Evolutionary conservation across 495 filamentous ascomycete species (phyloP), one percentile per base, ranked within the genome.

Genomic region (Collariella sp.): DNA sequence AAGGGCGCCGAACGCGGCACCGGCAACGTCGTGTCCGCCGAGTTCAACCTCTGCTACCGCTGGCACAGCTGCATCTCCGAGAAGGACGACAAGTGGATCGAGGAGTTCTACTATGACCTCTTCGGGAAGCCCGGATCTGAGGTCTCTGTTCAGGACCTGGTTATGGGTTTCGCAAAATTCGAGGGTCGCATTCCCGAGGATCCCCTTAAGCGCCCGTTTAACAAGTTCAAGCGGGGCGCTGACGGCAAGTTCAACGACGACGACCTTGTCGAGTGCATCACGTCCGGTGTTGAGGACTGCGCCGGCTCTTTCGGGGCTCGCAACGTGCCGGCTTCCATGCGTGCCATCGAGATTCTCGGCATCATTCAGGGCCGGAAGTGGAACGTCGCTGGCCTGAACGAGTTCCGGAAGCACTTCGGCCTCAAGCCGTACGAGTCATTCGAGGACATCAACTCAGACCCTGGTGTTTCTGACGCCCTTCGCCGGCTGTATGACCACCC

Each of bases 301-400:
- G 81, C 82, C 0, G 81, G 78, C 0, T 76, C 79, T 0, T 82
- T 80, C 58, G 90, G 90, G 4, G 84, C 84, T 2, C 81, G 83
- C 7, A 83, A 87, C 57, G 85, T 94, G 0, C 90, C 90, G 0
- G 69, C 72, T 12, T 75, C 86, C 39, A 78, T 96, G 73, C 79
- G 79, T 45, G 78, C 81, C 12, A 76, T 95, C 15, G 90, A 96
- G 64, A 85, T 91, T 40, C 76, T 96, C 0, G 89, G 90, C 34
- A 95, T 96, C 51, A 78, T 88, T 58, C 88, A 94, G 58, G 84
- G 85, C 3, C 82, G 90, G 10, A 76, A 80, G 18, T 95, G 90
- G 90, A 88, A 89, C 56, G 62, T 90, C 20, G 85, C 85, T 1
- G 84, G 86, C 3, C 71, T 96, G 48, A 96, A 96, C 66, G 90